These are phyloP conservation scores for Termitomyces sp. DNA, from an alignment of 768 basidiomycete genomes.

Conservation along the genomic window DNA sequence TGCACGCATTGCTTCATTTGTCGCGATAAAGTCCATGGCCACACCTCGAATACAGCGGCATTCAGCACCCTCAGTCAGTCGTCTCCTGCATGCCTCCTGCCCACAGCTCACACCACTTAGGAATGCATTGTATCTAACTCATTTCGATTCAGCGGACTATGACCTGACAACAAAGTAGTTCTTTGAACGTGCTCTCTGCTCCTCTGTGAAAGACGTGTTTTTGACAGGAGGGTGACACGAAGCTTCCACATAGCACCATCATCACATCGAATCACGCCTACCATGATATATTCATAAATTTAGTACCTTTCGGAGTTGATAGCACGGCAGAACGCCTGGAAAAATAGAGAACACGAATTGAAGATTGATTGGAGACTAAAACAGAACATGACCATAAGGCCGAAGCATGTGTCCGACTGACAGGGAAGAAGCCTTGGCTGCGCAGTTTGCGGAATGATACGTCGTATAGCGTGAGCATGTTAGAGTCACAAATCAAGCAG, in stretches of 20 bases:
- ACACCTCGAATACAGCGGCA: background rate
- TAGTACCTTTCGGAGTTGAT: background rate
- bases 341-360: background rate
- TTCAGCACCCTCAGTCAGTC: background rate
- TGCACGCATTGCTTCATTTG: background rate
- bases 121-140: background rate
- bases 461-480: background rate
- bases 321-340: background rate
- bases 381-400: slow-evolving; percentile 6
- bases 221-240: background rate
- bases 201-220: too few species aligned
- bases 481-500: slow-evolving; percentile 1
- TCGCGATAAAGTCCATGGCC: background rate
- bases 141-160: background rate
- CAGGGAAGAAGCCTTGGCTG: slow-evolving; percentile 5
- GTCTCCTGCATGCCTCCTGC: background rate
- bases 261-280: background rate
- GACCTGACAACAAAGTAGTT: background rate
- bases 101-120: background rate
- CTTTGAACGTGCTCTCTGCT: background rate
- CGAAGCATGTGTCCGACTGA: slow-evolving; percentile 2
- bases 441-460: slow-evolving; percentile 10
- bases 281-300: background rate
- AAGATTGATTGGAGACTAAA: background rate
- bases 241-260: too few species aligned